phyloP scores from a whole-genome alignment of 2,329 filamentous ascomycete genomes.

The Plectosphaerella cucumerina region DNA sequence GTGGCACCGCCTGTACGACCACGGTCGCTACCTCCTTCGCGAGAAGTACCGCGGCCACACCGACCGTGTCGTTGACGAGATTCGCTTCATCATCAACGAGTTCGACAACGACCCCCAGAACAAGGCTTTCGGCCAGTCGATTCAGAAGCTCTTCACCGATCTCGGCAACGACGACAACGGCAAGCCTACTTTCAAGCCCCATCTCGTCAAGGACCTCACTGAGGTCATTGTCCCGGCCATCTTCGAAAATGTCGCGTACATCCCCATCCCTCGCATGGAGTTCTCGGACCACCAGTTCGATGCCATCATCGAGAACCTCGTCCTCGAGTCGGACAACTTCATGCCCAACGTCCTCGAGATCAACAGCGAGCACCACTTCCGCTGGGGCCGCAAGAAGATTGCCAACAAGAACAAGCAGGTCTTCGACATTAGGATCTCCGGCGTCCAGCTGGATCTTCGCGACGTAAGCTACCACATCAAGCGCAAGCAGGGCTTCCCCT shows the following conservation, averaged over 20 bases:
- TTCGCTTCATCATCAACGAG: constrained; percentile 84
- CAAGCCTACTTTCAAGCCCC: constrained; percentile 86
- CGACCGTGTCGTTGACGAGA: constrained; percentile 80
- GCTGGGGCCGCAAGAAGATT: constrained; percentile 87
- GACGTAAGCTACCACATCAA: constrained; percentile 95
- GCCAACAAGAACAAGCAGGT: constrained; percentile 72
- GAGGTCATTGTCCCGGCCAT: constrained; percentile 80
- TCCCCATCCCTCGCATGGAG: constrained; percentile 92
- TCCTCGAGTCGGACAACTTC: constrained; percentile 94
- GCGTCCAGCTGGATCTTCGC: constrained; percentile 86
- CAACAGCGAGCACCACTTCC: constrained; percentile 88
- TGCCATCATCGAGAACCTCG: constrained; percentile 87
- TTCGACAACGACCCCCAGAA: constrained; percentile 89
- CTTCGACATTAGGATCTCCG: constrained; percentile 78
- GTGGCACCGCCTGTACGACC: constrained; percentile 82
- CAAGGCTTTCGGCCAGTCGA: constrained; percentile 67
- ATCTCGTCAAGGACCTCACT: constrained; percentile 82
- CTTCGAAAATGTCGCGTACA: constrained; percentile 82
- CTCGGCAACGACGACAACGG: constrained; percentile 85
- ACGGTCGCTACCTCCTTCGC: constrained; percentile 80
- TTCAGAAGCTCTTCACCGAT: constrained; percentile 81
- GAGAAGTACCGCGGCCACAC: constrained; percentile 85
- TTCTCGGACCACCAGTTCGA: constrained; percentile 82
- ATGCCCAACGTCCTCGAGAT: constrained; percentile 90
- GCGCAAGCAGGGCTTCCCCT: constrained; percentile 89